Percentiles rank a stretch among this genome's conserved stretches.
phyloP scores from a whole-genome alignment of 2,329 filamentous ascomycete species.

The Clarireedia sp. region DNA sequence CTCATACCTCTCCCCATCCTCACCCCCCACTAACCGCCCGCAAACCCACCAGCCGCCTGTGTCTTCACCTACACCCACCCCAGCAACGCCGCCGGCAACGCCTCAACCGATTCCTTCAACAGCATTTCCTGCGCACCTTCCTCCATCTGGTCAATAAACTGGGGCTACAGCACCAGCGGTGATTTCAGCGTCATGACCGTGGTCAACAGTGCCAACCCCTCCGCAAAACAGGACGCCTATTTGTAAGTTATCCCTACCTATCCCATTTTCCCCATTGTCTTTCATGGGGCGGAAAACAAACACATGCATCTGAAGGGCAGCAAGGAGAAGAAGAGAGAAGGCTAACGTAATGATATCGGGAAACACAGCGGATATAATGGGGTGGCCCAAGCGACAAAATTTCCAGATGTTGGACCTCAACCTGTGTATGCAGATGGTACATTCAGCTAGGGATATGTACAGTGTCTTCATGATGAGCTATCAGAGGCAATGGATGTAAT shows the following conservation, averaged over 20 bases:
- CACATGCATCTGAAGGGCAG: background rate
- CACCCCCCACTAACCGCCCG: background rate
- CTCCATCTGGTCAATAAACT: slow-evolving; percentile 6
- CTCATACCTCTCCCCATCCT: background rate
- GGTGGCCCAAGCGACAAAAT: background rate
- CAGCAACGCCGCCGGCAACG: background rate
- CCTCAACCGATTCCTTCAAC: background rate
- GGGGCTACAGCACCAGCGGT: slow-evolving; percentile 11
- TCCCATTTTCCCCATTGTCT: background rate
- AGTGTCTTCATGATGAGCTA: too few species aligned
- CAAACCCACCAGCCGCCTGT: background rate
- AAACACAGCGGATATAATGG: slow-evolving; percentile 8
- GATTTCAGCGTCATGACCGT: slow-evolving; percentile 15
- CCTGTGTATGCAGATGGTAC: slow-evolving; percentile 11
- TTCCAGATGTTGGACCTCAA: slow-evolving; percentile 10
- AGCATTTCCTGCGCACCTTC: background rate
- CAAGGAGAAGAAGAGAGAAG: background rate
- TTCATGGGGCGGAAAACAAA: background rate
- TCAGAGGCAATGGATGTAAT: too few species aligned
- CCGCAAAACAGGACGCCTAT: slow-evolving; percentile 5
- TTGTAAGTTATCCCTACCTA: slow-evolving; percentile 3
- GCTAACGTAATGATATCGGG: background rate
- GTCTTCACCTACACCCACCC: background rate
- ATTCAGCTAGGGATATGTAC: background rate
- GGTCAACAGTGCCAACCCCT: slow-evolving; percentile 5